phyloP scores from a whole-genome alignment of 2,329 filamentous ascomycete species.

The Plectosphaerella cucumerina region DNA sequence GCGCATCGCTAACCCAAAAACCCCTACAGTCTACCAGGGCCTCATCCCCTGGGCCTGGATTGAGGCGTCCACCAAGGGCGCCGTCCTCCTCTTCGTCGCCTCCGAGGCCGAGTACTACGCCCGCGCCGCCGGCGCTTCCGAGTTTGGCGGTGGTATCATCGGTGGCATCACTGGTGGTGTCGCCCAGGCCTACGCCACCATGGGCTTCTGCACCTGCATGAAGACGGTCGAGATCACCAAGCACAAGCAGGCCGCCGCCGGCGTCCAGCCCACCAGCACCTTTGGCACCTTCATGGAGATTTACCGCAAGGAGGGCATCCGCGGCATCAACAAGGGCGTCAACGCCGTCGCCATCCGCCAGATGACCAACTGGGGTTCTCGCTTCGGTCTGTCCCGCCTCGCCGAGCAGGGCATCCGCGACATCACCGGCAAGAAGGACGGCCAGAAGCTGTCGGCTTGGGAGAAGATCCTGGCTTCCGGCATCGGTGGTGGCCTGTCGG shows the following conservation, averaged over 20 bases:
- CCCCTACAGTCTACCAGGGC: slow-evolving; percentile 84
- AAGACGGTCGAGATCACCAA: slow-evolving; percentile 99
- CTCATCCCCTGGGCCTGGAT: slow-evolving; percentile 99
- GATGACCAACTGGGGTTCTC: slow-evolving; percentile 98
- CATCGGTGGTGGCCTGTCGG: slow-evolving; percentile 88
- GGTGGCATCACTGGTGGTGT: slow-evolving; percentile 94
- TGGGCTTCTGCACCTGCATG: slow-evolving; percentile 99
- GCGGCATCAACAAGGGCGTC: slow-evolving; percentile 96
- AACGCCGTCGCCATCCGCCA: slow-evolving; percentile 98
- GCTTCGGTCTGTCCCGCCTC: slow-evolving; percentile 89
- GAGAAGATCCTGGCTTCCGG: slow-evolving; percentile 90
- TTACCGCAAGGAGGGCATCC: slow-evolving; percentile 89
- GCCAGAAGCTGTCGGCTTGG: slow-evolving; percentile 68
- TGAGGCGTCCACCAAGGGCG: slow-evolving; percentile 98
- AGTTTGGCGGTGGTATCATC: slow-evolving; percentile 83
- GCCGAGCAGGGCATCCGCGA: slow-evolving; percentile 85
- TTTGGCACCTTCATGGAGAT: slow-evolving; percentile 96
- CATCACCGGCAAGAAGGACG: slow-evolving; percentile 71
- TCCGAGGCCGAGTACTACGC: slow-evolving; percentile 97
- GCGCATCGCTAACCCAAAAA: slow-evolving; percentile 17
- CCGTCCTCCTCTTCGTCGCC: slow-evolving; percentile 97
- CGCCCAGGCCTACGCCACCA: slow-evolving; percentile 97
- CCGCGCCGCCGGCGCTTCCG: slow-evolving; percentile 72
- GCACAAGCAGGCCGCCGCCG: slow-evolving; percentile 83
- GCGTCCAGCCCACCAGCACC: slow-evolving; percentile 82